Evolutionary conservation across 2,329 filamentous ascomycete species (phyloP), one percentile per base, ranked within the genome.

Genomic region (Endothia cerciana): DNA sequence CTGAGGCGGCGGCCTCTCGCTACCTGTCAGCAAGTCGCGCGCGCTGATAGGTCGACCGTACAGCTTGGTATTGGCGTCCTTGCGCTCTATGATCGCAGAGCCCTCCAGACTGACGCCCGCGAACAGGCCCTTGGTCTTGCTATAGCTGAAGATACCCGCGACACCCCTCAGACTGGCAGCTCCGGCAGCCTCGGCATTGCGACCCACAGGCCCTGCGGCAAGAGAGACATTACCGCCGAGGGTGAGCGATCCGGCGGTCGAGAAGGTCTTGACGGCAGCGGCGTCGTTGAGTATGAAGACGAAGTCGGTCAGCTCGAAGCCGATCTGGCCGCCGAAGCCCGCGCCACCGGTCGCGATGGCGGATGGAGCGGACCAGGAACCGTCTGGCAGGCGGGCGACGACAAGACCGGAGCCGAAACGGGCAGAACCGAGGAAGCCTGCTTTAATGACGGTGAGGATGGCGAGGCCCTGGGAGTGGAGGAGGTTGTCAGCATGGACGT

Each of bases 201-300:
- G 87, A 63, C 95, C 95, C 33, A 99, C 87, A 0, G 95, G 95
- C 1, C 95, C 95, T 7, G 95, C 95, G 22, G 95, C 95, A 72
- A 99, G 90, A 4, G 93, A 97, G 43, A 98, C 95, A 75, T 99
- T 99, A 70, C 95, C 95, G 72, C 95, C 95, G 7, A 99, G 85
- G 4, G 95, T 98, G 69, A 99, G 83, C 63, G 91, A 94, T 4
- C 95, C 95, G 47, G 91, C 89, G 78, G 98, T 94, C 6, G 94
- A 93, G 78, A 99, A 98, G 10, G 94, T 94, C 77, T 92, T 92
- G 71, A 99, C 94, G 55, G 95, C 94, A 66, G 83, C 87, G 51
- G 89, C 83, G 75, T 99, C 94, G 80, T 99, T 99, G 70, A 99
- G 88, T 71, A 99, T 97, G 80, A 99, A 98, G 76, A 99, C 95